Evolutionary conservation across 768 basidiomycete genomes (phyloP), one percentile per base, ranked within the genome.

Genomic region (Chalciporus sphaerocephalus): DNA sequence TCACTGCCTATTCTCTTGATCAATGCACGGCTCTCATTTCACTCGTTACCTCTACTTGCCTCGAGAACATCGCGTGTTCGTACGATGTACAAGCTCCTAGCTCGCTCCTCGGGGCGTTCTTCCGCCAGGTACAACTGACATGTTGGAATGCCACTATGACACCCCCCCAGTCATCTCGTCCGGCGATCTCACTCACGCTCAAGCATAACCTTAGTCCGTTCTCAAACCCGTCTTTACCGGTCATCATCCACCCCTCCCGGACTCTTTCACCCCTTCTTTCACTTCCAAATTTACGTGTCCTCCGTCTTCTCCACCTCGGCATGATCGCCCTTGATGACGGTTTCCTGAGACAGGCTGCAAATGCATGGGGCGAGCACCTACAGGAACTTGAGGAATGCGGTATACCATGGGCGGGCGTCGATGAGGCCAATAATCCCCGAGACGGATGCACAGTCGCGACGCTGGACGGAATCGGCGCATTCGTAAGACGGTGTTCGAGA

Each of bases 31-130:
- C 56, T 5, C 50, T 65, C 15, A 3, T 65, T 3, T 50, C 57
- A 24, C 46, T 59, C 33, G 42, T 62, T 40, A 48, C 54, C 12
- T 62, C 62, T n/a, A 40, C 57, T 9, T 44, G 40, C 15, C 56
- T 65, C 6, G 51, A 52, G 5, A 54, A 28, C 10, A 44, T 66
- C 47, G 47, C 47, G 15, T 52, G 66, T 28, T 54, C 52, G 11
- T 66, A 65, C 20, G 60, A 65, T 24, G 32, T 48, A 13, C 63
- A 65, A 45, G 60, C 62, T 8, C 48, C 57, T 10, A 52, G 46
- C 20, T 25, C 40, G 10, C 46, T 51, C 25, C 39, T 64, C 20
- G 49, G 50, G 13, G 42, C 54, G 12, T 65, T 66, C 40, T 53
- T 64, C 42, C 42, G 32, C n/a, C 54, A 61, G 24, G 37, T 62